Evolutionary conservation across 2,329 filamentous ascomycete species (phyloP), one percentile per base, ranked within the genome.

Genomic region (Westerdykella ornata): DNA sequence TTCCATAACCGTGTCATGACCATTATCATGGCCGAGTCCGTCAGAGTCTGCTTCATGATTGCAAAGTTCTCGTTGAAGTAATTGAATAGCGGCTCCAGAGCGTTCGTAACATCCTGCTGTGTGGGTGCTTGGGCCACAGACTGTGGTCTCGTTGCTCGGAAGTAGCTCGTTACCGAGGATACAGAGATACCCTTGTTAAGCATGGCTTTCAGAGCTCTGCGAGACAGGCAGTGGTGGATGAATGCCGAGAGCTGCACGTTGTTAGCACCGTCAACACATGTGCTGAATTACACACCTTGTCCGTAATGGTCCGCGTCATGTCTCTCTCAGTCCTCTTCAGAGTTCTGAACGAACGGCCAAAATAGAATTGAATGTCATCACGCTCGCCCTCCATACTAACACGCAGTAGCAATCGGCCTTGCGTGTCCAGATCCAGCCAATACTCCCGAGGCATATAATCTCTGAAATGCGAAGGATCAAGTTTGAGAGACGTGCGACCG

Each of bases 11-110:
- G 81, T 16, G 88, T 94, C 92, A 98, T 98, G 55, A 98, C 92
- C 62, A 92, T 89, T 54, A 89, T 81, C 90, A 98, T 96, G n/a
- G 92, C 94, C 43, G 88, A 83, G 43, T 88, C 84, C 1, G 92
- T 97, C 42, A 98, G 73, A 0, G 90, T 96, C 66, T 92, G 82
- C 69, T 97, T 96, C 89, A 98, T 95, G 54, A 97, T 95, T 44
- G 88, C 88, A 67, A 98, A 98, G 59, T 98, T 98, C 63, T 96
- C 90, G 62, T 98, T 87, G 62, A 98, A 98, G 65, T 98, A 98
- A 40, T 81, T 78, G 62, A 96, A 92, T 1, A 98, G 75, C 4
- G 88, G 85, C 53, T 85, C 82, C 11, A 98, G 72, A 1, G 88
- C 88, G 52, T 83, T 83, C 51, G 87, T 84, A 15, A 95, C 76